phyloP scores from a whole-genome alignment of 2,329 filamentous ascomycete species.

The Fusarium temperatum region DNA sequence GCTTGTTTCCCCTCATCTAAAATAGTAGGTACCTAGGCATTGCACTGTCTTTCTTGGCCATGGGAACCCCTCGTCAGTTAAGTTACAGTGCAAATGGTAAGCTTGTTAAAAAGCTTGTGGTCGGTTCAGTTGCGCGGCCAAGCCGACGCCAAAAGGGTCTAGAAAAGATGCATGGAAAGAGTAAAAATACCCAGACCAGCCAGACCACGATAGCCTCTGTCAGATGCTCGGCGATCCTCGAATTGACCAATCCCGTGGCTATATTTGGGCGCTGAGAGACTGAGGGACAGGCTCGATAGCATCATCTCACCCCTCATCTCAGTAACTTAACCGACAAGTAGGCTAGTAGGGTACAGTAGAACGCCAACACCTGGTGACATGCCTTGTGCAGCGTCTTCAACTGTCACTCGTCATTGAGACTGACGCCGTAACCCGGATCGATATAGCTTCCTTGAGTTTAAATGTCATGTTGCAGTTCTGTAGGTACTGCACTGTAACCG shows the following conservation, averaged over 20 bases:
- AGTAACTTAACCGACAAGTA: conserved; percentile 5
- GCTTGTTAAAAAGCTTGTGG: conserved; percentile 32
- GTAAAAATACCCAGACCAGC: conserved; percentile 6
- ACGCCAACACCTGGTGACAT: conserved; percentile 24
- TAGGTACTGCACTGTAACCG: not conserved
- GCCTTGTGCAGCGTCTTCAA: conserved; percentile 8
- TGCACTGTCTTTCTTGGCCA: conserved; percentile 7
- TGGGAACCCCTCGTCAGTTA: conserved; percentile 8
- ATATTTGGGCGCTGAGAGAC: conserved; percentile 2
- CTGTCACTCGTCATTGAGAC: conserved; percentile 25
- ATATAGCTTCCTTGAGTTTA: conserved; percentile 14
- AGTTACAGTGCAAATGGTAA: conserved; percentile 9
- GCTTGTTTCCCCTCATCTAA: conserved; percentile 27
- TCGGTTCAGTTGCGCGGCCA: conserved; percentile 14
- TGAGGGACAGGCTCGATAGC: conserved; percentile 19
- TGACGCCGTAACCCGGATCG: not conserved
- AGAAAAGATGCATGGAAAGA: conserved; percentile 27
- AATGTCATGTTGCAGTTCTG: conserved; percentile 9
- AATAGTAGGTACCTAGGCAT: not conserved
- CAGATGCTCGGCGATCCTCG: not conserved
- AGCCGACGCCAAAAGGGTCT: conserved; percentile 22
- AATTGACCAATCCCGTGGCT: conserved; percentile 24
- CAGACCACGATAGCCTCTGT: not conserved
- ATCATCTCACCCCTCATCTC: conserved; percentile 15
- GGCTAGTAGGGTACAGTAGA: not conserved